phyloP scores from a whole-genome alignment of 192 early-diverging fungal species.

The Ambispora gerdemannii region DNA sequence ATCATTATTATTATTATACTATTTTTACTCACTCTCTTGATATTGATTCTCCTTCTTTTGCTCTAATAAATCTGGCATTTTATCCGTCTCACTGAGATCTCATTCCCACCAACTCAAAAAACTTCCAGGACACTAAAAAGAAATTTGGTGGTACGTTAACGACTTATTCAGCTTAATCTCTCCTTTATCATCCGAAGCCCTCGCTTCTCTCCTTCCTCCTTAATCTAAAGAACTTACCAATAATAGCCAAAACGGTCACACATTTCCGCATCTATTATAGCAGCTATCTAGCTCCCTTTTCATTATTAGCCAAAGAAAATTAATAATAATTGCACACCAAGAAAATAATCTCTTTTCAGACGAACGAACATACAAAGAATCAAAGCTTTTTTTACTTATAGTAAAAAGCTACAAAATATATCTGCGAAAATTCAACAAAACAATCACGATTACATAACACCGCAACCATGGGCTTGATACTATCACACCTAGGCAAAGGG shows the following conservation, averaged over 20 bases:
- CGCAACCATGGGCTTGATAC: slow-evolving; percentile 11
- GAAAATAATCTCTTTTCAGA: not conserved
- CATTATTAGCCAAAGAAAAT: not conserved
- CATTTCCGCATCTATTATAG: not conserved
- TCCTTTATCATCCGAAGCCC: not conserved
- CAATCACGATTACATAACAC: not conserved
- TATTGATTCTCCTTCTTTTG: not conserved
- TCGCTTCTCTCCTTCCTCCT: not conserved
- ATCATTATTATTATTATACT: no score
- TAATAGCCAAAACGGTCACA: not conserved
- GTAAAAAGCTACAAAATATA: not conserved
- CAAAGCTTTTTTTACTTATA: not conserved
- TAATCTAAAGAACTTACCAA: not conserved
- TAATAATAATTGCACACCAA: no score
- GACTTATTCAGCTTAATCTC: not conserved
- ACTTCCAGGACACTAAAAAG: not conserved
- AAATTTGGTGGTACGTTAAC: not conserved
- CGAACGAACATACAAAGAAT: not conserved
- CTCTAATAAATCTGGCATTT: not conserved
- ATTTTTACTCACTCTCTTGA: not conserved
- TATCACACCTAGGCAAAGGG: slow-evolving; percentile 27
- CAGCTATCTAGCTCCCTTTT: not conserved
- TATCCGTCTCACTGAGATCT: not conserved
- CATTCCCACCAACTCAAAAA: not conserved
- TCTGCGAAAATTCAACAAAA: not conserved